Evolutionary conservation across 805 yeast genomes (phyloP), one percentile per base, ranked within the genome.

Genomic region (Schizosaccharomyces osmophilus): DNA sequence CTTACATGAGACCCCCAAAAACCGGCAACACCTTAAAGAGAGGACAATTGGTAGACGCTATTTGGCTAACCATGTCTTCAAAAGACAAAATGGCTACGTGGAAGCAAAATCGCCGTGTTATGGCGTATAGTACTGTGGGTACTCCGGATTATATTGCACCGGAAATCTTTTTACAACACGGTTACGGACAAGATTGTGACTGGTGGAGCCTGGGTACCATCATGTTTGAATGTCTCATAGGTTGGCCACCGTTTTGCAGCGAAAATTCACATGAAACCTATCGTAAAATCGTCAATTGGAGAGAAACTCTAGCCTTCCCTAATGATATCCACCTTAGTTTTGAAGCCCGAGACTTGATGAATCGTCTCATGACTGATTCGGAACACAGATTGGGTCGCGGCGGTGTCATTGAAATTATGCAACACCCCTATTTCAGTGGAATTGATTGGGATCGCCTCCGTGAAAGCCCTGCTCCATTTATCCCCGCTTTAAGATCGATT

Each of bases 131-230:
- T 6, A 89, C 97, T 0, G 97, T 88, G 39, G 97, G 97, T 58
- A 88, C 97, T 0, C 97, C 97, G 0, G 96, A 88, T 71, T 88
- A 88, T 70, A 88, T 88, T 71, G 96, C 96, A 0, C 97, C 97
- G 0, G 97, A 88, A 70, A 89, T 88, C 64, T 88, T 88, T 68
- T 76, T 87, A 59, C 87, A 87, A 67, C 93, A 88, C 73, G 97
- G 97, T 4, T 88, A 88, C 72, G 95, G 96, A 13, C 95, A 87
- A 73, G 95, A 88, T 69, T 88, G 97, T 73, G 97, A 88, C 72
- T 88, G 97, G 97, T 88, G 97, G 97, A 85, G 95, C 8, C 73
- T 88, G 57, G 97, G 97, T 39, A 95, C 95, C 0, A 88, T 88
- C 69, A 89, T 88, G 97, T 88, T 84, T 72, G 97, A 88, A 76